These are phyloP conservation scores for Beverwykella pulmonaria DNA, from an alignment of 495 filamentous ascomycete species.

Conservation along the genomic window DNA sequence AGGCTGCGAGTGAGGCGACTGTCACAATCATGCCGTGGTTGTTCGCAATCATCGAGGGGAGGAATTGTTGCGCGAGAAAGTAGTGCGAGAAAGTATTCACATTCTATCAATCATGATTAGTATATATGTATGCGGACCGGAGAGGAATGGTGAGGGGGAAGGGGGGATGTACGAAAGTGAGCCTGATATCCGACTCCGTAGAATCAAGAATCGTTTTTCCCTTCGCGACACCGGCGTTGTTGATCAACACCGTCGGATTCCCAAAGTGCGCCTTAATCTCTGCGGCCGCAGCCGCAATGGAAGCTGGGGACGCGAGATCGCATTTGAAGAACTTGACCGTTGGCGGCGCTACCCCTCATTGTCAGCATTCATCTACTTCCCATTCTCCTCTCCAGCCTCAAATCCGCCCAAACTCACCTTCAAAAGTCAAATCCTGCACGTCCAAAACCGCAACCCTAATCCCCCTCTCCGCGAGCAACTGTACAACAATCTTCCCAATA, in stretches of 20 bases:
- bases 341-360: constrained; percentile 29
- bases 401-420: constrained; percentile 47
- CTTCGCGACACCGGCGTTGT: constrained; percentile 72
- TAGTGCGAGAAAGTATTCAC: constrained; percentile 74
- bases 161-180: no score
- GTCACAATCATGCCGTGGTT: constrained; percentile 80
- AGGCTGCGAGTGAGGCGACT: constrained; percentile 65
- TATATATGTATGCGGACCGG: no score
- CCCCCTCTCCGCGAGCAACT: constrained; percentile 58
- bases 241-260: constrained; percentile 70
- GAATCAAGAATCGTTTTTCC: constrained; percentile 62
- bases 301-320: constrained; percentile 33
- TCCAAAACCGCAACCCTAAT: constrained; percentile 72
- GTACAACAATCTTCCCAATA: constrained; percentile 65
- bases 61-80: constrained; percentile 65
- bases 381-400: not conserved
- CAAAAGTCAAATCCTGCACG: constrained; percentile 61
- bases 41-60: constrained; percentile 61
- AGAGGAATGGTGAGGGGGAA: no score
- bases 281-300: constrained; percentile 21
- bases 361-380: not conserved
- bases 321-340: constrained; percentile 36
- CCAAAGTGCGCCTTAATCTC: constrained; percentile 49
- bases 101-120: no score
- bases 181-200: constrained; percentile 58